Percentiles rank a stretch among this genome's conserved stretches.
These are phyloP conservation scores for Umbelopsis sp. DNA, from an alignment of 192 early-diverging fungal genomes.

Conservation along the genomic window DNA sequence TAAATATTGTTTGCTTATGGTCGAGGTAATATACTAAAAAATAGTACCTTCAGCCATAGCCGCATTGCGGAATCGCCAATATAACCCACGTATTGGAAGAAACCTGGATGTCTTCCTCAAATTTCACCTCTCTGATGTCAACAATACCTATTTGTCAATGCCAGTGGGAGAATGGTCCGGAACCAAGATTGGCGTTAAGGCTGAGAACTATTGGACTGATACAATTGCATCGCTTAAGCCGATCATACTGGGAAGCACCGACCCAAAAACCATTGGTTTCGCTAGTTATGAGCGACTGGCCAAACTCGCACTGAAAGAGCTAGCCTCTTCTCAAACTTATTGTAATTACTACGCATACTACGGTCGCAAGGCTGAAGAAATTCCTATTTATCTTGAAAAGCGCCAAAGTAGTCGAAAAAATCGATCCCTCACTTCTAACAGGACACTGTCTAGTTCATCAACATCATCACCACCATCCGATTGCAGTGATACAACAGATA, in stretches of 20 bases:
- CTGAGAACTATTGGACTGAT: neutral
- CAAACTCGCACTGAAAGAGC: neutral
- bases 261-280: constrained; percentile 1
- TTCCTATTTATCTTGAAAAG: constrained; percentile 14
- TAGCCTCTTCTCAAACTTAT: neutral
- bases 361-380: constrained; percentile 11
- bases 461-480: neutral
- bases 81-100: constrained; percentile 16
- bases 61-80: constrained; percentile 4
- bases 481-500: constrained; percentile 5
- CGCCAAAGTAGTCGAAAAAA: neutral
- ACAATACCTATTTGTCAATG: constrained; percentile 4
- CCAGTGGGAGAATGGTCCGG: constrained; percentile 14
- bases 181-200: neutral
- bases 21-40: neutral
- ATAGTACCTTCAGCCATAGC: neutral
- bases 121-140: neutral
- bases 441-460: neutral
- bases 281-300: constrained; percentile 3
- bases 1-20: neutral
- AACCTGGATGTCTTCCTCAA: constrained; percentile 16
- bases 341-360: constrained; percentile 15
- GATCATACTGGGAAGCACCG: constrained; percentile 6
- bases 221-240: constrained; percentile 12
- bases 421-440: constrained; percentile 5